Evolutionary conservation across 140 eudicot species (phyloP).

Genomic region (Erigeron philadelphicus): DNA sequence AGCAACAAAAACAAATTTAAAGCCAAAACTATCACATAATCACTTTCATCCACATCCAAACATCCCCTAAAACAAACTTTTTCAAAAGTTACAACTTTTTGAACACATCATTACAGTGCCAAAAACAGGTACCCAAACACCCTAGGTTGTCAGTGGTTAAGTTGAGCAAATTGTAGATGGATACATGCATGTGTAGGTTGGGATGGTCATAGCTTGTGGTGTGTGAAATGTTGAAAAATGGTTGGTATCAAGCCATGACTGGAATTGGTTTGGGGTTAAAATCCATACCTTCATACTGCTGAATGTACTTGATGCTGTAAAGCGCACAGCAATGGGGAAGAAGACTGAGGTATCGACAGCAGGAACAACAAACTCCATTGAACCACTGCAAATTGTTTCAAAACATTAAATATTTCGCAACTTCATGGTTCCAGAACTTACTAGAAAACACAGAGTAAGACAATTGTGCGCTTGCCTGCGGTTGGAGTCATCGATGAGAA

Average conservation of each 20-base stretch:
- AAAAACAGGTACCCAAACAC: not conserved
- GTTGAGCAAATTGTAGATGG: not conserved
- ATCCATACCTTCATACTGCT: slow-evolving; percentile 65
- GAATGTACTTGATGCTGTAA: slow-evolving; percentile 75
- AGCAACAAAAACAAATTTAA: not conserved
- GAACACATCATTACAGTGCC: too few species aligned
- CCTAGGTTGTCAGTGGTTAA: not conserved
- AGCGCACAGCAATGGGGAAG: slow-evolving; percentile 91
- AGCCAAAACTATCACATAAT: not conserved
- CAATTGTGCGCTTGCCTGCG: slow-evolving; percentile 54
- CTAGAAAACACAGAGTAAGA: not conserved
- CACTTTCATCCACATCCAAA: not conserved
- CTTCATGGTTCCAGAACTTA: not conserved
- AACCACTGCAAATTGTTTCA: slow-evolving; percentile 58
- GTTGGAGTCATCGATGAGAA: slow-evolving; percentile 79
- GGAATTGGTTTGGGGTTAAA: slow-evolving; percentile 3
- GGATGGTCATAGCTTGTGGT: not conserved
- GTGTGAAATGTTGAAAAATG: not conserved
- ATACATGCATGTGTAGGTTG: not conserved
- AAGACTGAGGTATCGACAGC: slow-evolving; percentile 71
- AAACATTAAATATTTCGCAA: slow-evolving; percentile 19
- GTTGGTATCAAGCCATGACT: not conserved
- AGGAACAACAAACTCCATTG: slow-evolving; percentile 92
- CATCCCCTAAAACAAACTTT: not conserved
- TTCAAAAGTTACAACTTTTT: not conserved